phyloP scores from a whole-genome alignment of 73 alveolate species.

The Paramecium biaurelia region DNA sequence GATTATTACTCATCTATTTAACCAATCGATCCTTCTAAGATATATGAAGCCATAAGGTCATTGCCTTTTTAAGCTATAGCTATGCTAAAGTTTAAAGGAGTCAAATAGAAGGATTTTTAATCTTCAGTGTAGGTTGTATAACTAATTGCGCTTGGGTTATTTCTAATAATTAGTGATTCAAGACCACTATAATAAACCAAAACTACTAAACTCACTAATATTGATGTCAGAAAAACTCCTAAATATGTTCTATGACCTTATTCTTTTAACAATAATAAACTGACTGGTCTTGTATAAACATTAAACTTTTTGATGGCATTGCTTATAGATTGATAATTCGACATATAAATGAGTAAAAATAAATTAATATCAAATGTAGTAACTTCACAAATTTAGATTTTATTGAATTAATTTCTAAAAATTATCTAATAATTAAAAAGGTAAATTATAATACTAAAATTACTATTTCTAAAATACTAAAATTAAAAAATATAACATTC shows the following conservation, averaged over 20 bases:
- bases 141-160: not conserved
- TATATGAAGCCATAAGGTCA: not conserved
- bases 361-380: not conserved
- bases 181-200: not conserved
- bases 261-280: not conserved
- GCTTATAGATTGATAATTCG: not conserved
- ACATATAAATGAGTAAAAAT: not conserved
- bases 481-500: not conserved
- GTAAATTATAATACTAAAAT: not conserved
- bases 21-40: not conserved
- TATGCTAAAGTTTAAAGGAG: not conserved
- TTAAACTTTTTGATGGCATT: not conserved
- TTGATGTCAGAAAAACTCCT: not conserved
- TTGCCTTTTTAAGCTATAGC: not conserved
- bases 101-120: not conserved
- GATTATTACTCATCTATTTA: not conserved
- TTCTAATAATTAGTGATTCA: not conserved
- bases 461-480: not conserved
- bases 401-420: not conserved
- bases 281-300: slow-evolving; percentile 4
- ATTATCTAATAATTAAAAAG: not conserved
- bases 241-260: not conserved
- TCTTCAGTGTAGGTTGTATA: not conserved
- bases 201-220: not conserved
- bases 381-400: not conserved